Conservation (phyloP, 2,329 filamentous ascomycete species). For the Talaromyces piceae region DNA sequence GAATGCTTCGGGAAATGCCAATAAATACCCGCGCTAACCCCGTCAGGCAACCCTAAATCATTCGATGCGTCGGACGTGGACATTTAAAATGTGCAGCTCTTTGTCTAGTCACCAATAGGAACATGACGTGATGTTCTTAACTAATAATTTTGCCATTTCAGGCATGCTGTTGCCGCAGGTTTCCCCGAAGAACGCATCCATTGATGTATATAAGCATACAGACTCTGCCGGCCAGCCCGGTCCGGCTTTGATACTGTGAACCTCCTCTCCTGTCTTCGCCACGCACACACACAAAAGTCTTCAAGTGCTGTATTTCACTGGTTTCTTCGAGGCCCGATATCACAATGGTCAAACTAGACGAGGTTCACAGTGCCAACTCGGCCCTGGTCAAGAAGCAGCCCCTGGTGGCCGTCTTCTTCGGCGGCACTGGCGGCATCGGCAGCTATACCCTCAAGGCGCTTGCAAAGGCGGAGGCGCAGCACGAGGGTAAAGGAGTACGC, state of each 20-base stretch:
- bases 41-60: not conserved
- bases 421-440: conserved; percentile 8
- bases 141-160: not conserved
- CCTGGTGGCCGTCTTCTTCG: conserved; percentile 8
- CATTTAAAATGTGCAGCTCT: not conserved
- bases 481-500: conserved; percentile 5
- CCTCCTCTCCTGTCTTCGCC: not conserved
- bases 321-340: not conserved
- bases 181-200: too few relatives aligned
- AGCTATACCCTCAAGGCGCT: conserved; percentile 6
- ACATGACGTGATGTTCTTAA: too few relatives aligned
- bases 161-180: not conserved
- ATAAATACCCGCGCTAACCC: not conserved
- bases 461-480: conserved; percentile 2
- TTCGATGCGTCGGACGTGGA: not conserved
- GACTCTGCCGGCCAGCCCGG: not conserved
- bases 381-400: conserved; percentile 5
- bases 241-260: not conserved
- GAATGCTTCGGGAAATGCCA: not conserved
- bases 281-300: too few relatives aligned
- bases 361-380: conserved; percentile 3
- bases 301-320: too few relatives aligned
- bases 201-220: not conserved
- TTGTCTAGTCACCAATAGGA: not conserved
- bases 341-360: conserved; percentile 7